Percentiles rank a stretch among this genome's conserved stretches.
Conservation (phyloP, 2,329 filamentous ascomycete genomes). For the Polychaeton citri region DNA sequence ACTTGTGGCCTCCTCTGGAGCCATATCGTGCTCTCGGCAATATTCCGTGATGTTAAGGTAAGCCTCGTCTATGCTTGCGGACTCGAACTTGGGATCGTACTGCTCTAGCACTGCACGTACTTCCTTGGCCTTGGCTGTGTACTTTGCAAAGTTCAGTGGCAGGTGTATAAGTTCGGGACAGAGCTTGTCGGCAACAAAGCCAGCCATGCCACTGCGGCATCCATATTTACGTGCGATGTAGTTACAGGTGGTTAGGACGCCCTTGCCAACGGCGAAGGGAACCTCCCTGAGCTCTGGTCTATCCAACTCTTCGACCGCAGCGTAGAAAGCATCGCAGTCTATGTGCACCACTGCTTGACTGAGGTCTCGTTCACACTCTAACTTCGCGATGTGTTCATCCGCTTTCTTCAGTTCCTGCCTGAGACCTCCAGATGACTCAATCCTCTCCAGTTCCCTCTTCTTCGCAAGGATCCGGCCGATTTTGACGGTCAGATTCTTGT, state of each 20-base stretch:
- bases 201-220: slow-evolving; percentile 87
- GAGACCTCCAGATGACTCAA: slow-evolving; percentile 45
- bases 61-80: slow-evolving; percentile 88
- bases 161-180: slow-evolving; percentile 76
- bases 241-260: slow-evolving; percentile 62
- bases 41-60: slow-evolving; percentile 89
- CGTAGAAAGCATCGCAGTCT: slow-evolving; percentile 96
- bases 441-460: slow-evolving; percentile 60
- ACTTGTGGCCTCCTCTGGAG: slow-evolving; percentile 58
- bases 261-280: slow-evolving; percentile 80
- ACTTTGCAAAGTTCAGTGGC: slow-evolving; percentile 80
- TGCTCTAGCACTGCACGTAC: slow-evolving; percentile 66
- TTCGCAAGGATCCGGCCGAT: slow-evolving; percentile 66
- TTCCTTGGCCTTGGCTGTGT: slow-evolving; percentile 78
- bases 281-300: slow-evolving; percentile 72
- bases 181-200: slow-evolving; percentile 87
- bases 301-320: slow-evolving; percentile 67
- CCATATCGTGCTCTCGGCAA: slow-evolving; percentile 54
- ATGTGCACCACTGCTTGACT: slow-evolving; percentile 79
- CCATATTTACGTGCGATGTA: slow-evolving; percentile 84
- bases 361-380: slow-evolving; percentile 68
- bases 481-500: slow-evolving; percentile 71
- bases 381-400: slow-evolving; percentile 65
- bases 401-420: slow-evolving; percentile 59
- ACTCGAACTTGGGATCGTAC: slow-evolving; percentile 89